A percentile compares a stretch with the other conserved stretches of the same genome.
phyloP scores from a whole-genome alignment of 2,329 filamentous ascomycete genomes.

The Hymenoscyphus fraxineus region DNA sequence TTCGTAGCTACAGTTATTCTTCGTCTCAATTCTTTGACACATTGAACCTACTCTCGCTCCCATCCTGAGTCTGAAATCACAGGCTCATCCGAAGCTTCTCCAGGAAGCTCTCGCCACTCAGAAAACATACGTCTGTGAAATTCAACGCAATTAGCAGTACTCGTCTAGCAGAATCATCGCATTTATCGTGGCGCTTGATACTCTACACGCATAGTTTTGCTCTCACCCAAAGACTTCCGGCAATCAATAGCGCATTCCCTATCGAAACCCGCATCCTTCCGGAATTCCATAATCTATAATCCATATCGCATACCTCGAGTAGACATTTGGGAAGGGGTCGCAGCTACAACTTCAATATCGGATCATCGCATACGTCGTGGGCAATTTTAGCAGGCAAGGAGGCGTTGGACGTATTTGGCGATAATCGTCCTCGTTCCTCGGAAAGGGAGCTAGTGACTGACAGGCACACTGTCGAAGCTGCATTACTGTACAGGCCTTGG shows the following conservation, averaged over 20 bases:
- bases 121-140: not conserved
- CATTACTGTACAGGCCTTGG: not conserved
- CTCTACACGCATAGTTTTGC: not conserved
- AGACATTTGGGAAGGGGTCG: not conserved
- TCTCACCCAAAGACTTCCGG: not conserved
- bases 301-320: not conserved
- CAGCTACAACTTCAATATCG: not conserved
- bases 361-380: not conserved
- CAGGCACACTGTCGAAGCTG: not conserved
- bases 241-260: too few species aligned
- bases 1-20: not conserved
- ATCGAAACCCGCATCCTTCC: not conserved
- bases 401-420: not conserved
- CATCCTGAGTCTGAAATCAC: not conserved
- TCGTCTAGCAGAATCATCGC: not conserved
- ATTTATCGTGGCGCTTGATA: not conserved
- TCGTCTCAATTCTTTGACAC: not conserved
- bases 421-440: not conserved
- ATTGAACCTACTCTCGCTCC: not conserved
- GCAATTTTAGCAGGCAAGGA: conserved; percentile 2
- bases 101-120: not conserved
- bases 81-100: not conserved
- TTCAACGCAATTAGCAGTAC: not conserved
- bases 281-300: not conserved
- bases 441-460: not conserved